These are phyloP conservation scores for Adansonia grandidieri DNA, from an alignment of 441 rosid species.

Conservation along the genomic window DNA sequence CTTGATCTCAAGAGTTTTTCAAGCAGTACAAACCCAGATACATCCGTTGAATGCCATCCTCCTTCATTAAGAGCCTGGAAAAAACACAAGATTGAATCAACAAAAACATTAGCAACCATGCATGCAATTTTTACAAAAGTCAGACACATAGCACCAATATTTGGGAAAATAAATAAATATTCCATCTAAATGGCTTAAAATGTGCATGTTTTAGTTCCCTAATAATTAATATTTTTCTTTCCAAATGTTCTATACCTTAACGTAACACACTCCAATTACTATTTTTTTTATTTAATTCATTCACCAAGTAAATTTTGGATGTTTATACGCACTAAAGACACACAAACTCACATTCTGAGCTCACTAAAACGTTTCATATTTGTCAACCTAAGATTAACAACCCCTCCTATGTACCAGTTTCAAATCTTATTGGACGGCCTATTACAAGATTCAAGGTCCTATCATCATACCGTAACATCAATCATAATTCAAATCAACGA, in stretches of 20 bases:
- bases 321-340: constrained; percentile 7
- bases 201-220: neutral
- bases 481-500: neutral
- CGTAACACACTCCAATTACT: neutral
- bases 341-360: constrained; percentile 12
- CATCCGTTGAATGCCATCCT: constrained; percentile 43
- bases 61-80: constrained; percentile 51
- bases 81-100: constrained; percentile 36
- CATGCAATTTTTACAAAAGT: neutral
- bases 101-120: constrained; percentile 12
- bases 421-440: neutral
- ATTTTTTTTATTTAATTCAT: neutral
- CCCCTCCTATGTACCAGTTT: neutral
- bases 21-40: constrained; percentile 43
- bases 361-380: constrained; percentile 12
- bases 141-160: neutral
- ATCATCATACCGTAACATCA: constrained; percentile 9
- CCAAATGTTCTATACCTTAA: neutral
- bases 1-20: constrained; percentile 48
- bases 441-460: neutral
- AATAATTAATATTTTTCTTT: neutral
- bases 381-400: constrained; percentile 5
- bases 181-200: neutral
- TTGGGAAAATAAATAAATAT: constrained; percentile 2
- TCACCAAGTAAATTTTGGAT: neutral